Base-by-base conservation (phyloP, 1,139 yeast genomes). In the Kodamaea sp. region DNA sequence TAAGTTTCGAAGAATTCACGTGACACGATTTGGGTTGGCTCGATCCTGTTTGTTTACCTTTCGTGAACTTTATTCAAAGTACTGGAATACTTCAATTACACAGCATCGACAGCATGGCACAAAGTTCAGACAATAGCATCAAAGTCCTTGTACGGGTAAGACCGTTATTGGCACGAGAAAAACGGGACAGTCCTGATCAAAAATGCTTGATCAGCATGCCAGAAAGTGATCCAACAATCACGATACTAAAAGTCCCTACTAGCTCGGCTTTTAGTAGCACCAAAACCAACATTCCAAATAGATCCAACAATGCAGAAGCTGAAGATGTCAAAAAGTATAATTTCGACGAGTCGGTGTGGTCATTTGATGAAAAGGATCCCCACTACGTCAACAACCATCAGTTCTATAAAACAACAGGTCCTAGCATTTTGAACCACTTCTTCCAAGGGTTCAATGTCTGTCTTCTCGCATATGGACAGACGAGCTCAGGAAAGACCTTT, bases 391-490 rank as follows among this genome's bases (percentile, higher is more conserved):
- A 67, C 32, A 88, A 83, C 50, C 34, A 49, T 7, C 54, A 56
- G 3, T 75, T 83, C 10, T 84, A 80, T 50, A 48, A 59, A 3
- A 59, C 63, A 10, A 64, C 79, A 4, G 92, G 89, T 0, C 66
- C 70, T 3, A 78, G 75, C 26, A 63, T 81, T 39, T 58, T 84
- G n/a, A 69, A 73, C 20, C 87, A 83, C 49, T 73, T 81, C 22
- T 67, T 83, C 46, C 70, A 70, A 37, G 94, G 94, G 0, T 84
- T 72, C 55, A 83, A 84, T 52, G 82, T 85, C 15, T 83, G 92
- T 53, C 71, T 84, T 8, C 66, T 84, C 48, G 90, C 92, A 0
- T 80, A 84, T 49, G 94, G 94, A 1, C 90, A 83, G 53, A 83
- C 92, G 0, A 84, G 90, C 3, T 62, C 71, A 1, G 92, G 92